Conservation (phyloP, 2,329 filamentous ascomycete species). For the Exophiala calicioides region DNA sequence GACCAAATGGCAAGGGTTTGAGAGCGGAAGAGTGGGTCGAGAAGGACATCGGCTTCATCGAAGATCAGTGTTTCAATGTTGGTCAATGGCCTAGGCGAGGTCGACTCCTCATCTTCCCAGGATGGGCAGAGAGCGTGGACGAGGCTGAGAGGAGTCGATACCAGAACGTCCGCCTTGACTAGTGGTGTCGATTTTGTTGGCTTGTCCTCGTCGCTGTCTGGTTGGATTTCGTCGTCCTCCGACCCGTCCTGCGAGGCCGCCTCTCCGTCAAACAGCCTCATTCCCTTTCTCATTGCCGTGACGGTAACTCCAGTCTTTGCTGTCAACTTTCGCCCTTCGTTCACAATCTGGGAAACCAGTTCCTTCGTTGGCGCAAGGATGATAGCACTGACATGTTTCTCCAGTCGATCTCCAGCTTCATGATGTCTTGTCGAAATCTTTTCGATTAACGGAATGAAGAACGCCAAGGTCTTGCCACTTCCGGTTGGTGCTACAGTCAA, state of each 20-base stretch:
- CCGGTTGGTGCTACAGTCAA: conserved; percentile 90
- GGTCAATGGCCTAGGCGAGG: conserved; percentile 56
- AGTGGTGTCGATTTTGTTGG: conserved; percentile 36
- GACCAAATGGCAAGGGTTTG: conserved; percentile 85
- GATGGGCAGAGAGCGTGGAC: conserved; percentile 67
- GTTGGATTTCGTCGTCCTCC: conserved; percentile 39
- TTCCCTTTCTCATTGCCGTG: conserved; percentile 81
- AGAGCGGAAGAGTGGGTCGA: conserved; percentile 86
- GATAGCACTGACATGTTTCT: conserved; percentile 66
- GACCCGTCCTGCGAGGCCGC: conserved; percentile 42
- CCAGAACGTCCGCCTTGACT: conserved; percentile 75
- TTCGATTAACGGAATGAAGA: conserved; percentile 83
- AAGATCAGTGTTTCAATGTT: conserved; percentile 74
- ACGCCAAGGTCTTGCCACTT: conserved; percentile 93
- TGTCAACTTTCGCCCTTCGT: conserved; percentile 79
- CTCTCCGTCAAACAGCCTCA: conserved; percentile 55
- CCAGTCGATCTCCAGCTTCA: conserved; percentile 45
- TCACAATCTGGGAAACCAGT: conserved; percentile 76
- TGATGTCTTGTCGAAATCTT: conserved; percentile 61
- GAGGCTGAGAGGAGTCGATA: conserved; percentile 77
- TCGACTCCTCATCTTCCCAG: conserved; percentile 33
- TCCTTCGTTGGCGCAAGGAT: conserved; percentile 79
- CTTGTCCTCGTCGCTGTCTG: conserved; percentile 19
- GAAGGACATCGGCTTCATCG: conserved; percentile 92
- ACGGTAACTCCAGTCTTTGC: conserved; percentile 76